These are phyloP conservation scores for Trypethelium eluteriae DNA, from an alignment of 495 filamentous ascomycete genomes.

Conservation along the genomic window DNA sequence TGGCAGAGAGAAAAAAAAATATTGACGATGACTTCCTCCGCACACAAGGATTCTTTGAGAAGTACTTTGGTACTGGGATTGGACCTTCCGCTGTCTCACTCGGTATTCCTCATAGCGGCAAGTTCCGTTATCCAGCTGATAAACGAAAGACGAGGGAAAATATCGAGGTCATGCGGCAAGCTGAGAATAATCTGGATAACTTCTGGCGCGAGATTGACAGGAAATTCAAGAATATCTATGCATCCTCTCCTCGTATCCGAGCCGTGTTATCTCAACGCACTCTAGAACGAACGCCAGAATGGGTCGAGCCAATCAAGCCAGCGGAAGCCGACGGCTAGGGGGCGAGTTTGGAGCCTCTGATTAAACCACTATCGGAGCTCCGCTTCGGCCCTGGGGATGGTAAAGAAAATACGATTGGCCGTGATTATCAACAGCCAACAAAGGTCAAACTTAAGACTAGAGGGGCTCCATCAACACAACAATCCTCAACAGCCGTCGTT, in stretches of 20 bases:
- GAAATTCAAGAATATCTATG: background rate
- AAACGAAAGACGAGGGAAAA: constrained; percentile 43
- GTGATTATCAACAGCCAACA: constrained; percentile 14
- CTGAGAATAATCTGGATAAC: constrained; percentile 43
- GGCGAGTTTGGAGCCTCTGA: constrained; percentile 4
- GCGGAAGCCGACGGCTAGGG: background rate
- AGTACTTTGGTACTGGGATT: constrained; percentile 7
- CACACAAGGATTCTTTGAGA: background rate
- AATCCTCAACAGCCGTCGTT: background rate
- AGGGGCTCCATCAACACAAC: constrained; percentile 22
- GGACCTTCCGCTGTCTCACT: constrained; percentile 16
- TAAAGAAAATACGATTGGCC: constrained; percentile 14
- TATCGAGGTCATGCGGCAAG: constrained; percentile 36
- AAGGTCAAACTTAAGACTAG: constrained; percentile 41
- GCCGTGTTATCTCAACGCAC: constrained; percentile 28
- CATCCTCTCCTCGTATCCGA: background rate
- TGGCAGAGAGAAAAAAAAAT: constrained; percentile 22
- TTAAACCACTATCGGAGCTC: constrained; percentile 22
- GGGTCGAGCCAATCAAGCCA: constrained; percentile 37
- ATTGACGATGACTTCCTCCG: constrained; percentile 31
- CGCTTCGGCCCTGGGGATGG: constrained; percentile 25
- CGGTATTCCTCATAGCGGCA: constrained; percentile 30
- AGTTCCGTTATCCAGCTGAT: constrained; percentile 45
- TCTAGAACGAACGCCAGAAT: constrained; percentile 44
- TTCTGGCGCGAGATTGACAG: constrained; percentile 40